These are phyloP conservation scores for Sugiyamaella americana DNA, from an alignment of 805 yeast species.

Conservation along the genomic window DNA sequence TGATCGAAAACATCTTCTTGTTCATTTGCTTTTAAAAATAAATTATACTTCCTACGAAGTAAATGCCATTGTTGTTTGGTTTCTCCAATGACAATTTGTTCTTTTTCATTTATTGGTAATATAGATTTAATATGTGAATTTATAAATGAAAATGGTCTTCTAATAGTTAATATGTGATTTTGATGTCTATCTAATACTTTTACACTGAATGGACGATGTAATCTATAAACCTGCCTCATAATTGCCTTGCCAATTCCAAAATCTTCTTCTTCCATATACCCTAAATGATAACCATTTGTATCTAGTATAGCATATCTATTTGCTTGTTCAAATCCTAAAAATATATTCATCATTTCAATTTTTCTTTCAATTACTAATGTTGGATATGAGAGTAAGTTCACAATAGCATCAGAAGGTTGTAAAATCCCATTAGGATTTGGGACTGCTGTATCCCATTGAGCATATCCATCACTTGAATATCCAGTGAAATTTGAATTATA, in stretches of 20 bases:
- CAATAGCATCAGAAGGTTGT: slow-evolving; percentile 52
- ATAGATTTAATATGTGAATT: slow-evolving; percentile 79
- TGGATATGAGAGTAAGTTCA: slow-evolving; percentile 65
- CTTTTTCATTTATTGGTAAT: slow-evolving; percentile 44
- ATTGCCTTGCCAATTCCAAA: slow-evolving; percentile 59
- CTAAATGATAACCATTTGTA: slow-evolving; percentile 65
- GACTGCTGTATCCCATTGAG: slow-evolving; percentile 13
- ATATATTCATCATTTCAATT: slow-evolving; percentile 79
- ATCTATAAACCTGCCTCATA: slow-evolving; percentile 74
- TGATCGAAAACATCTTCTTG: slow-evolving; percentile 48
- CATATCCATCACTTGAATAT: background rate
- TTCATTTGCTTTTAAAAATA: slow-evolving; percentile 42
- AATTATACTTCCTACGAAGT: slow-evolving; percentile 84
- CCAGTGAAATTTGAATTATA: background rate
- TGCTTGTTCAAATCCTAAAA: slow-evolving; percentile 88
- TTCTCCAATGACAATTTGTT: slow-evolving; percentile 63
- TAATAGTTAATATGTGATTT: slow-evolving; percentile 41
- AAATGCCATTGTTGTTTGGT: slow-evolving; percentile 90
- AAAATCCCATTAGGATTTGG: slow-evolving; percentile 46
- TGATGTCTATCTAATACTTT: slow-evolving; percentile 32
- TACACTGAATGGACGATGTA: slow-evolving; percentile 68
- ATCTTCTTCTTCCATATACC: slow-evolving; percentile 78
- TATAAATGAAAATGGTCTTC: slow-evolving; percentile 79
- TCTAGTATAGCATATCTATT: slow-evolving; percentile 69
- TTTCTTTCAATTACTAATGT: slow-evolving; percentile 82